These are phyloP conservation scores for Vinca minor DNA, from an alignment of 257 asterid genomes.

Conservation along the genomic window DNA sequence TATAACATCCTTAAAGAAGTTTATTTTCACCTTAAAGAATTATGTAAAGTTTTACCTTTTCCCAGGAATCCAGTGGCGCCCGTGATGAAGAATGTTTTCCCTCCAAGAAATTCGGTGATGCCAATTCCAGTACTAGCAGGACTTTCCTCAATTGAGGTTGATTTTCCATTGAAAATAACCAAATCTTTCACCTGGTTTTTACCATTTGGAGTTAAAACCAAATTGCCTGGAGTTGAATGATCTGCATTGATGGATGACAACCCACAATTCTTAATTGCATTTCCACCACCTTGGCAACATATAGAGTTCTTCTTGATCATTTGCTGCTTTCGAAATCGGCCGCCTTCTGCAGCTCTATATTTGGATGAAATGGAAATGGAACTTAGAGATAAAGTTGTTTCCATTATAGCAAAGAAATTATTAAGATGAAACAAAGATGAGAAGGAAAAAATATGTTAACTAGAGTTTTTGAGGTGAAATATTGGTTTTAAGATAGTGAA, in stretches of 20 bases:
- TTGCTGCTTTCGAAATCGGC: too few species aligned
- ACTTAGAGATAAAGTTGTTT: conserved; percentile 1
- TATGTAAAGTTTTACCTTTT: conserved; percentile 51
- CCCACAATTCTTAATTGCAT: conserved; percentile 20
- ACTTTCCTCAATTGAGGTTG: conserved; percentile 21
- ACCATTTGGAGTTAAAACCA: conserved; percentile 15
- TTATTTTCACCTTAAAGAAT: too few species aligned
- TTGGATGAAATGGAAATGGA: conserved; percentile 1
- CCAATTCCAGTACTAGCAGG: conserved; percentile 43
- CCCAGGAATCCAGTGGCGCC: conserved; percentile 72
- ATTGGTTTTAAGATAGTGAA: conserved; percentile 33
- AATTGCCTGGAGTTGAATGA: conserved; percentile 18
- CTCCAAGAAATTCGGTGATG: conserved; percentile 37
- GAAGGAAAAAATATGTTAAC: conserved; percentile 19
- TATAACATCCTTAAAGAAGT: too few species aligned
- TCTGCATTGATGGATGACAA: conserved; percentile 37
- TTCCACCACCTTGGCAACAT: conserved; percentile 3
- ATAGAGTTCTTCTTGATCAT: background rate
- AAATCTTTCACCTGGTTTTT: conserved; percentile 32
- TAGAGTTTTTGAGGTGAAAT: conserved; percentile 29
- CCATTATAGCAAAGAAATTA: conserved; percentile 1
- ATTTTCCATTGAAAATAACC: conserved; percentile 22
- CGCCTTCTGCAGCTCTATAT: conserved; percentile 7
- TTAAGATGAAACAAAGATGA: conserved; percentile 6
- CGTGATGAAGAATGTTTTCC: conserved; percentile 46